Evolutionary conservation across 495 filamentous ascomycete species (phyloP).

Genomic region (Penicillium subrubescens): DNA sequence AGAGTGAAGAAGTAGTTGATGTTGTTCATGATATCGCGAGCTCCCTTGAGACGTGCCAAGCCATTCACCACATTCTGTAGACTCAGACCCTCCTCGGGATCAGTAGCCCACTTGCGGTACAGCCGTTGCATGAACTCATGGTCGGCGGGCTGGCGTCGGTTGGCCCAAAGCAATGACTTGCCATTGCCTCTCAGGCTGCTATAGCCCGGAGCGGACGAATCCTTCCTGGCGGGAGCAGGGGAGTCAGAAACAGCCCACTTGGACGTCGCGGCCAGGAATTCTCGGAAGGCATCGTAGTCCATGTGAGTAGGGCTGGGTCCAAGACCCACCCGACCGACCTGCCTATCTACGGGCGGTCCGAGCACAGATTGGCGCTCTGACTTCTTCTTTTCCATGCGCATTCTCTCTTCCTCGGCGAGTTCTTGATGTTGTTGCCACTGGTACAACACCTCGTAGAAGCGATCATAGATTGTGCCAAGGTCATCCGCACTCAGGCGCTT

Average conservation of each 20-base stretch:
- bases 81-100: constrained; percentile 71
- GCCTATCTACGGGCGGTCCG: constrained; percentile 40
- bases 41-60: constrained; percentile 86
- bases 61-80: constrained; percentile 91
- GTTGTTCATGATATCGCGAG: constrained; percentile 91
- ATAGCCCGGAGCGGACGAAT: constrained; percentile 55
- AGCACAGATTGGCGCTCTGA: constrained; percentile 50
- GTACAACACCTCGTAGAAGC: constrained; percentile 88
- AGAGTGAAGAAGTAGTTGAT: constrained; percentile 98
- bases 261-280: constrained; percentile 85
- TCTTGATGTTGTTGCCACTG: constrained; percentile 83
- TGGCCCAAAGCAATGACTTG: constrained; percentile 68
- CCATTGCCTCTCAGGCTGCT: constrained; percentile 48
- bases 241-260: constrained; percentile 90
- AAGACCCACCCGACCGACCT: constrained; percentile 79
- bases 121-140: constrained; percentile 94
- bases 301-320: constrained; percentile 87
- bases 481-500: constrained; percentile 85
- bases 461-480: constrained; percentile 85
- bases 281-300: constrained; percentile 94
- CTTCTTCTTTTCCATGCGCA: constrained; percentile 59
- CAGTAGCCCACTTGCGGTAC: constrained; percentile 84
- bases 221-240: constrained; percentile 59
- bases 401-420: constrained; percentile 70
- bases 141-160: constrained; percentile 79